Base-by-base conservation (phyloP, 257 asterid genomes). In the Solanum chilense region DNA sequence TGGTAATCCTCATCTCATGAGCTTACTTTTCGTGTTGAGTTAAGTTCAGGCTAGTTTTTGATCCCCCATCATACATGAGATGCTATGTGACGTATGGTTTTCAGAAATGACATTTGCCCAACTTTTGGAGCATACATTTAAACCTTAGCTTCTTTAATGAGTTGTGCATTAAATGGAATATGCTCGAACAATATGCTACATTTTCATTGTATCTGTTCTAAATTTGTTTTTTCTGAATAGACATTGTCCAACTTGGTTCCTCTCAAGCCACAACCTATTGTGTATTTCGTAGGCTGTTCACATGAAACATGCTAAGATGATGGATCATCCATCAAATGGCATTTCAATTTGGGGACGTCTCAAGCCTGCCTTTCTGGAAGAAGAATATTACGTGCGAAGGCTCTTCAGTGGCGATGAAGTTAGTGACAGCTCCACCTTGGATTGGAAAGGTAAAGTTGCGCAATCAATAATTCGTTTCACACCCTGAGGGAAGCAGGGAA, bases 271-370 rank as follows among this genome's bases (percentile, higher is more conserved):
- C 76, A 15, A 68, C 39, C 70, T 75, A 35, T 25, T 44, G 58
- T 87, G 84, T n/a, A 39, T 47, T 86, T 85, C 88, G 20, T 89
- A 95, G 98, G 97, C 93, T 87, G 81, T 92, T 86, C 78, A 88
- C 73, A 92, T 89, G 82, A 93, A 92, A 82, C 91, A 92, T 92
- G 78, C 91, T 83, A 92, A 90, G 91, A 42, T 86, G 90, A 93
- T 95, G 94, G 94, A 94, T 88, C 88, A 83, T 85, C 98, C 97
- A 21, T 91, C 94, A 82, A 94, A 95, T 86, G 94, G 97, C 69
- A 97, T 95, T 90, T 94, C 95, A 52, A 78, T 95, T 68, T 91
- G 90, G 93, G 98, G 98, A 82, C 86, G 88, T 90, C 93, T 95
- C 88, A 92, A 89, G 90, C 96, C 96, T 82, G 91, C 93, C 71